These are phyloP conservation scores for Amauroascus verrucosus DNA, from an alignment of 2,329 filamentous ascomycete species.

Conservation along the genomic window DNA sequence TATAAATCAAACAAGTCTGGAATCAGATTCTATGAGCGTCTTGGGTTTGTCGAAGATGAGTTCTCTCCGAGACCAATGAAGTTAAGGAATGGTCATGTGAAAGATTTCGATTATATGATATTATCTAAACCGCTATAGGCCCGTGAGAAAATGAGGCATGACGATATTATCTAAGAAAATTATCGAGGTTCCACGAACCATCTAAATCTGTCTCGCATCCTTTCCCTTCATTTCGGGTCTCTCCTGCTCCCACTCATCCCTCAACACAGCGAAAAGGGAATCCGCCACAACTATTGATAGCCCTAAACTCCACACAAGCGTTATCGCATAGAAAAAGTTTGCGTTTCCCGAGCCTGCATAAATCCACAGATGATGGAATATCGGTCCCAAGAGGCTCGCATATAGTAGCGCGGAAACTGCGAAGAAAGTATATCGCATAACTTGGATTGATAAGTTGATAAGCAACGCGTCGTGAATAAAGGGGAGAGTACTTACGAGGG, in stretches of 20 bases:
- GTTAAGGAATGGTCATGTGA: conserved; percentile 41
- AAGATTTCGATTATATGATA: conserved; percentile 44
- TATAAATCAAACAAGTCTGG: conserved; percentile 45
- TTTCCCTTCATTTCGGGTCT: conserved; percentile 82
- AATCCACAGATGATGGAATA: conserved; percentile 96
- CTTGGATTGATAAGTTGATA: conserved; percentile 36
- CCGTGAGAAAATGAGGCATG: background rate
- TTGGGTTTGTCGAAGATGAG: conserved; percentile 45
- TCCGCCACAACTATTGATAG: conserved; percentile 81
- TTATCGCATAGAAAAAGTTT: conserved; percentile 99
- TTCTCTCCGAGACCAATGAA: conserved; percentile 42
- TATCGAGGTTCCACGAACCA: background rate
- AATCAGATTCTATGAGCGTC: conserved; percentile 39
- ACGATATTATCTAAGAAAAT: background rate
- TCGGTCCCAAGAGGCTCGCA: conserved; percentile 76
- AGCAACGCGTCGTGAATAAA: conserved; percentile 17
- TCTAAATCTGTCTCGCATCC: conserved; percentile 71
- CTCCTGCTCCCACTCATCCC: conserved; percentile 91
- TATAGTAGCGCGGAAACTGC: conserved; percentile 75
- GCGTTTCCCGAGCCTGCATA: conserved; percentile 96
- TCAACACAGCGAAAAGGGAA: conserved; percentile 72
- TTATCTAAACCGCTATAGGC: conserved; percentile 38
- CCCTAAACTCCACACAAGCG: conserved; percentile 91
- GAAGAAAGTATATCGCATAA: conserved; percentile 91
- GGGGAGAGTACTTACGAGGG: conserved; percentile 48